These are phyloP conservation scores for Pseudomonodictys pantanalensis DNA, from an alignment of 495 filamentous ascomycete species.

Conservation along the genomic window DNA sequence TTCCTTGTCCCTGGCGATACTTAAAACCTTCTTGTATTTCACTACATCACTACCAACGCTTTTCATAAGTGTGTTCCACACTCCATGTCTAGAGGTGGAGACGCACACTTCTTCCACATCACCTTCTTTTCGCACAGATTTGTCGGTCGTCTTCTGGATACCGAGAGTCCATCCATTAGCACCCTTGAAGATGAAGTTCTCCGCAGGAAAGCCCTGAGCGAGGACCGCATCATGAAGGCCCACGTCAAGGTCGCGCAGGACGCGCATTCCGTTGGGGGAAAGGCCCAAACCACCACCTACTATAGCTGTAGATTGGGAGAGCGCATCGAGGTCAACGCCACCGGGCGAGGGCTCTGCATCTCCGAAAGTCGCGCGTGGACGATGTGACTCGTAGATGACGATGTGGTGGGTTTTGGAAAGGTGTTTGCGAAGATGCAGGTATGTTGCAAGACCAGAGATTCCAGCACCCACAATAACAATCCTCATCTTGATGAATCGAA, in stretches of 20 bases:
- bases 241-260: slow-evolving; percentile 45
- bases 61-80: slow-evolving; percentile 26
- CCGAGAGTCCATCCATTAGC: slow-evolving; percentile 42
- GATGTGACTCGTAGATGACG: slow-evolving; percentile 46
- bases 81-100: slow-evolving; percentile 19
- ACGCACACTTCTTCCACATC: slow-evolving; percentile 16
- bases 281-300: slow-evolving; percentile 53
- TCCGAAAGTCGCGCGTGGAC: slow-evolving; percentile 34
- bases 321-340: slow-evolving; percentile 5
- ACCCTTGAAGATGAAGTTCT: slow-evolving; percentile 42
- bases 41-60: slow-evolving; percentile 23
- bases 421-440: slow-evolving; percentile 51
- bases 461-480: slow-evolving; percentile 56
- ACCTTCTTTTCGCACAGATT: not conserved
- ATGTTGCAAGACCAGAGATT: slow-evolving; percentile 49
- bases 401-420: slow-evolving; percentile 43
- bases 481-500: slow-evolving; percentile 53
- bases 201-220: slow-evolving; percentile 41
- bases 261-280: slow-evolving; percentile 51
- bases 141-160: slow-evolving; percentile 1
- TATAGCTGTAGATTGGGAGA: slow-evolving; percentile 38
- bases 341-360: too few species aligned
- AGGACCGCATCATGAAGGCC: slow-evolving; percentile 41
- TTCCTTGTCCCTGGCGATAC: slow-evolving; percentile 2
- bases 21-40: slow-evolving; percentile 19